These are phyloP conservation scores for Ustilago tritici DNA, from an alignment of 1,284 basidiomycete genomes.

Conservation along the genomic window DNA sequence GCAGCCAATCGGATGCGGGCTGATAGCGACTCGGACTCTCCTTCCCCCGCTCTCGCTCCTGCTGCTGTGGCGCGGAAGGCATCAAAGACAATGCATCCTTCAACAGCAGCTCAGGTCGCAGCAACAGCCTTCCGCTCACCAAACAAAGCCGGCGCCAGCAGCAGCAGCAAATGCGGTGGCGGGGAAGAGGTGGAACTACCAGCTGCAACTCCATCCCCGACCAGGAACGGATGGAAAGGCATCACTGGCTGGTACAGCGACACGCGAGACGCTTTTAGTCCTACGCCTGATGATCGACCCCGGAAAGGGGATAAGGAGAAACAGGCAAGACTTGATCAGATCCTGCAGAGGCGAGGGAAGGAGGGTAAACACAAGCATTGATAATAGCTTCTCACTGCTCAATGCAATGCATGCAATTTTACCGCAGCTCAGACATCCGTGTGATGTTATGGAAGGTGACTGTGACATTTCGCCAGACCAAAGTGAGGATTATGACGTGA, in stretches of 20 bases:
- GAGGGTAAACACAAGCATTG: not conserved
- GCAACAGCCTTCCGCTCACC: not conserved
- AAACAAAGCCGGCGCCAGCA: not conserved
- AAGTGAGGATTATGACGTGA: not conserved
- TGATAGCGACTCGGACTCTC: not conserved
- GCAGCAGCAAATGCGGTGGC: not conserved
- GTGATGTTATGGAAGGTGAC: not conserved
- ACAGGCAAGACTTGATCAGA: not conserved
- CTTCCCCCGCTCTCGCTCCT: not conserved
- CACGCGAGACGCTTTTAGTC: slow-evolving; percentile 21
- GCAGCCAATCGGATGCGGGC: not conserved
- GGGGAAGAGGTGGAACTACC: not conserved
- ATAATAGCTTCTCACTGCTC: not conserved
- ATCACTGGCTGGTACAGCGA: slow-evolving; percentile 25
- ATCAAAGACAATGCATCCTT: not conserved
- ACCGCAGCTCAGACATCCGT: not conserved
- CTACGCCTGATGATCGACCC: slow-evolving; percentile 9
- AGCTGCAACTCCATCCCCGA: slow-evolving; percentile 16
- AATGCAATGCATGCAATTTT: not conserved
- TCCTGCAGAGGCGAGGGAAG: not conserved
- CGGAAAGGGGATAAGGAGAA: not conserved
- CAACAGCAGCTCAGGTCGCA: not conserved
- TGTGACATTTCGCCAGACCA: not conserved
- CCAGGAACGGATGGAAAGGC: slow-evolving; percentile 25
- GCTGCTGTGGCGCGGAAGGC: not conserved